These are phyloP conservation scores for Taxawa tesnikishii DNA, from an alignment of 2,329 filamentous ascomycete genomes.

Conservation along the genomic window DNA sequence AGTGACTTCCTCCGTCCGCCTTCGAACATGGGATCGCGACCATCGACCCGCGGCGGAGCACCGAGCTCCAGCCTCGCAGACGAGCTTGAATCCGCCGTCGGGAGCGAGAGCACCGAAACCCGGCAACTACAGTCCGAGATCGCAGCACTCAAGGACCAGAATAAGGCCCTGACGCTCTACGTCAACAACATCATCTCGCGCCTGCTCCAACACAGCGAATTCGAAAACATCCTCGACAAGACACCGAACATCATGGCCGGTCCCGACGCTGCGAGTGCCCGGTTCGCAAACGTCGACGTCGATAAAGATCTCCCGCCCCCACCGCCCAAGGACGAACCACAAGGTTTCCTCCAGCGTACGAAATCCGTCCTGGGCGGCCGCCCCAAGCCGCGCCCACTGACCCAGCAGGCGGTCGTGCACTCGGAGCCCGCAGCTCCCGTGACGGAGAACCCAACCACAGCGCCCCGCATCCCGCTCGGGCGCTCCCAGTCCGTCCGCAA, in stretches of 20 bases:
- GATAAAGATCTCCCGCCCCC: constrained; percentile 81
- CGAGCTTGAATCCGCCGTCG: constrained; percentile 56
- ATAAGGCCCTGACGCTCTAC: constrained; percentile 93
- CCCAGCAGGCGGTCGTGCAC: constrained; percentile 10
- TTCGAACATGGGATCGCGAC: constrained; percentile 18
- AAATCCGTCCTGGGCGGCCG: constrained; percentile 40
- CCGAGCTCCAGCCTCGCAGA: constrained; percentile 59
- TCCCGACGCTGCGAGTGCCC: background rate
- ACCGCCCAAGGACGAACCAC: constrained; percentile 35
- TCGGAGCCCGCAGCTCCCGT: constrained; percentile 14
- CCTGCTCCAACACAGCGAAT: constrained; percentile 85
- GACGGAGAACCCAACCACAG: constrained; percentile 55
- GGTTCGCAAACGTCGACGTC: constrained; percentile 19
- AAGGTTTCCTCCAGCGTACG: constrained; percentile 44
- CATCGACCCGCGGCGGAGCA: constrained; percentile 21
- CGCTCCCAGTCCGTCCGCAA: constrained; percentile 39
- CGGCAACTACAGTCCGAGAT: constrained; percentile 63
- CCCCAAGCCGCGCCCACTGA: constrained; percentile 22
- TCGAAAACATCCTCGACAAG: constrained; percentile 84
- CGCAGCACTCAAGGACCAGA: constrained; percentile 75
- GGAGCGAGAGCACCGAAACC: constrained; percentile 48
- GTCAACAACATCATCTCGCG: constrained; percentile 99
- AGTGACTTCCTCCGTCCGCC: constrained; percentile 60
- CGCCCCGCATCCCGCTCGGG: constrained; percentile 62
- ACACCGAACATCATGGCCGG: constrained; percentile 51